Percentiles rank a stretch among this genome's conserved stretches.
Conservation (phyloP, 495 filamentous ascomycete genomes). For the Aspergillus affinis region DNA sequence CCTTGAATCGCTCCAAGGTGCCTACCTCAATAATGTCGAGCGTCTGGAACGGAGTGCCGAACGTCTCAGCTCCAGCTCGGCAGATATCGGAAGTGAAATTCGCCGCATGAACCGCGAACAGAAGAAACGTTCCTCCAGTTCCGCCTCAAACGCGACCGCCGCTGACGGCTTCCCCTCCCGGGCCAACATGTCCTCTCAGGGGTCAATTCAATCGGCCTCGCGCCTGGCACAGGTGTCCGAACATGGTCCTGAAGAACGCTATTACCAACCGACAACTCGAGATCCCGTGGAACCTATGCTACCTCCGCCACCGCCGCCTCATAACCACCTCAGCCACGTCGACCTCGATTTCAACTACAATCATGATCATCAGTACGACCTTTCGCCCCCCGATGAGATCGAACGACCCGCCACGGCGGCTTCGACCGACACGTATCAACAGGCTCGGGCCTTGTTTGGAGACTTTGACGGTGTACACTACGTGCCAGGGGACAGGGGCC, state of each 20-base stretch:
- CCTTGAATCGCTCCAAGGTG: constrained; percentile 69
- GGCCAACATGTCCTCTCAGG: constrained; percentile 54
- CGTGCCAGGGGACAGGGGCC: constrained; percentile 44
- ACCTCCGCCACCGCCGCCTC: constrained; percentile 27
- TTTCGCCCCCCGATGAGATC: constrained; percentile 24
- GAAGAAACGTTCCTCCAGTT: constrained; percentile 55
- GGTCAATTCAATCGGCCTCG: constrained; percentile 59
- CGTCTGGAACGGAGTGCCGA: constrained; percentile 81
- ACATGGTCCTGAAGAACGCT: constrained; percentile 38
- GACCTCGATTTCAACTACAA: constrained; percentile 18
- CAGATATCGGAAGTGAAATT: constrained; percentile 77
- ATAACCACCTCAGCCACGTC: constrained; percentile 20
- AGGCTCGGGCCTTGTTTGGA: constrained; percentile 70
- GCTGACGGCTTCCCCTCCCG: constrained; percentile 13
- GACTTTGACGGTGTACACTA: constrained; percentile 96
- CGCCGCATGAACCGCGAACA: constrained; percentile 75
- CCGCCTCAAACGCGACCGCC: constrained; percentile 60
- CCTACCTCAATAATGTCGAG: constrained; percentile 75
- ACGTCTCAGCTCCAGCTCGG: constrained; percentile 73
- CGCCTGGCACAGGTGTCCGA: constrained; percentile 53
- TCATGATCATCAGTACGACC: constrained; percentile 18
- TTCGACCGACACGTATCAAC: constrained; percentile 68
- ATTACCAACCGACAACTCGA: constrained; percentile 26
- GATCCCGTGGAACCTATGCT: constrained; percentile 34
- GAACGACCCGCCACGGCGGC: constrained; percentile 49